Base-by-base conservation (phyloP, 345 rosid species). In the Citrus inodora region DNA sequence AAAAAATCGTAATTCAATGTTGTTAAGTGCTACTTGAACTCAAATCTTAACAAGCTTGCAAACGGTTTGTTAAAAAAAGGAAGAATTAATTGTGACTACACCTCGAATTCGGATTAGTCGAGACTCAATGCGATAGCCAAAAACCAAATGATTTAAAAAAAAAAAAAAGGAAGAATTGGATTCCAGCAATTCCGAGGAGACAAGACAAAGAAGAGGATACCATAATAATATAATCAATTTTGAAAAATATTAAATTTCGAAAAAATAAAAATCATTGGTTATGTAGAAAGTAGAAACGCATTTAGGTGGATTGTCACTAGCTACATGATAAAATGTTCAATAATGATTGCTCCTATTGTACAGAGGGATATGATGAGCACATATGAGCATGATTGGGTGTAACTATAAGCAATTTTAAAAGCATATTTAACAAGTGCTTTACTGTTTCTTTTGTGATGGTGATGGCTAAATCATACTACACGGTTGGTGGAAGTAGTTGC, bases 401-500 rank as follows among this genome's bases (percentile, higher is more conserved):
- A 75, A 64, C 63, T 65, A 65, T 46, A 65, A 75, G 62, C 4
- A n/a, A 46, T 64, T 75, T 63, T 30, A 64, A 30, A 75, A 63
- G 9, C n/a, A 61, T 27, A 62, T 22, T 9, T 9, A 56, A 40
- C 56, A 9, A 61, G 67, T 61, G 30, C 63, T n/a, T 62, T 21
- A 75, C 71, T 75, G 13, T 75, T 66, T 37, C 37, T 25, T 66
- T 21, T 21, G 27, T 14, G 46, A 64, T 17, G 14, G 77, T 19
- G 40, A 74, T 64, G 67, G 56, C 24, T 16, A 75, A 63, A 75
- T 48, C 63, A 46, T 32, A 19, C 16, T 22, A 32, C 14, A 13
- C 22, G 71, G 51, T 75, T 65, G 78, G 78, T 65, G 78, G 32
- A 46, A 75, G 78, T 75, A 61, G 78, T 65, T 75, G n/a, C 71